Evolutionary conservation across 352 stramenopile species (phyloP).

Genomic region (Phytophthora nicotianae): DNA sequence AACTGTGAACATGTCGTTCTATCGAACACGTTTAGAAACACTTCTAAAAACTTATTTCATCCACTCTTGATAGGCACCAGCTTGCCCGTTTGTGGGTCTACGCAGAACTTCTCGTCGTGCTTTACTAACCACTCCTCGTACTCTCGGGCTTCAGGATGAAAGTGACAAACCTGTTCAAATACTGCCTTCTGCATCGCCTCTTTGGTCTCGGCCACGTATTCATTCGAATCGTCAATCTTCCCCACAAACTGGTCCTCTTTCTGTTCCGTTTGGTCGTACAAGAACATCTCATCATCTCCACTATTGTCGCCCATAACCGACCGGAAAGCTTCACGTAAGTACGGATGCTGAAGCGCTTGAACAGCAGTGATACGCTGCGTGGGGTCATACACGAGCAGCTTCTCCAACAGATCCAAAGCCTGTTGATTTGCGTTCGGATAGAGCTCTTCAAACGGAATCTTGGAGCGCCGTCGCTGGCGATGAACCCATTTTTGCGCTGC

Average conservation of each 20-base stretch:
- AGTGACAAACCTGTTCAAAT: conserved; percentile 82
- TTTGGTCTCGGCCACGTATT: conserved; percentile 66
- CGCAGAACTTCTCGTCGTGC: conserved; percentile 65
- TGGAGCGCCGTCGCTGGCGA: conserved; percentile 53
- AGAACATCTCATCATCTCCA: conserved; percentile 24
- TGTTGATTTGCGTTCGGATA: conserved; percentile 77
- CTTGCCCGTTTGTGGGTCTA: conserved; percentile 64
- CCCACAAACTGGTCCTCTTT: conserved; percentile 68
- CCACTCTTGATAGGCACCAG: conserved; percentile 50
- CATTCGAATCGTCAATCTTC: conserved; percentile 74
- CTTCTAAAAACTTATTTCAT: not conserved
- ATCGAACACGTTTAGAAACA: conserved; percentile 23
- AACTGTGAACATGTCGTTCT: conserved; percentile 57
- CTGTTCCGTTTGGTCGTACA: conserved; percentile 59
- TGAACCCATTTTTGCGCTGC: conserved; percentile 74
- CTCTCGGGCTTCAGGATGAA: conserved; percentile 70
- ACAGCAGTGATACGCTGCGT: conserved; percentile 85
- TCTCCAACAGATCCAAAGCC: conserved; percentile 75
- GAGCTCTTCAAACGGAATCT: conserved; percentile 74
- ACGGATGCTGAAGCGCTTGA: conserved; percentile 95
- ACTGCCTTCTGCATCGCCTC: conserved; percentile 75
- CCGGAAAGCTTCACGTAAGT: conserved; percentile 78
- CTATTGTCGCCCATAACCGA: conserved; percentile 36
- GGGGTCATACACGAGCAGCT: conserved; percentile 73
- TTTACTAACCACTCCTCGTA: conserved; percentile 63